Percentiles rank a stretch among this genome's conserved stretches.
phyloP scores from a whole-genome alignment of 2,329 filamentous ascomycete species.

The Colletotrichum somersetense region DNA sequence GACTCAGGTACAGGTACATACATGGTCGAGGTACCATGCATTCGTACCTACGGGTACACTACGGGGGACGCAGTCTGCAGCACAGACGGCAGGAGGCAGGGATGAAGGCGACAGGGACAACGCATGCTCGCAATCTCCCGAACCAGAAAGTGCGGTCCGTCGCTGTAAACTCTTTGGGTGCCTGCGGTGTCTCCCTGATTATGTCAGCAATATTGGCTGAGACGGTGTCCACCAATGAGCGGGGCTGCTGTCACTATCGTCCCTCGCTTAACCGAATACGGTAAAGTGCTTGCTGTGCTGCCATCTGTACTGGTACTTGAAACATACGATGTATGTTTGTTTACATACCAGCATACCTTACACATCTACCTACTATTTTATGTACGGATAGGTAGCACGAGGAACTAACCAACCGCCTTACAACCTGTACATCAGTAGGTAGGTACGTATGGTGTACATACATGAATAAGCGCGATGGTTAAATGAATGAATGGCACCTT shows the following conservation, averaged over 20 bases:
- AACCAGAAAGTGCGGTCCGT: not conserved
- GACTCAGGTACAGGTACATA: not conserved
- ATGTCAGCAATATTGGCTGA: too few species aligned
- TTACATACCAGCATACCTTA: too few species aligned
- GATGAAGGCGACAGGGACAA: not conserved
- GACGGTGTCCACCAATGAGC: not conserved
- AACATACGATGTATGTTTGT: too few species aligned
- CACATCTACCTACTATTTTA: too few species aligned
- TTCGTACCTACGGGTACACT: too few species aligned
- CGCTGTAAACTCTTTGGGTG: too few species aligned
- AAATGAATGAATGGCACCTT: not conserved
- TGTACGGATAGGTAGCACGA: too few species aligned
- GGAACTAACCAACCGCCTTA: too few species aligned
- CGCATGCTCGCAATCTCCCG: slow-evolving; percentile 12
- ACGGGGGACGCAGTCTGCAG: not conserved
- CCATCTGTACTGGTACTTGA: not conserved
- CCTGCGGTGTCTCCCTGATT: too few species aligned
- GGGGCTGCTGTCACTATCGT: not conserved
- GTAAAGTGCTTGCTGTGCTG: not conserved
- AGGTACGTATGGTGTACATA: too few species aligned
- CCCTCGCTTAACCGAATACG: not conserved
- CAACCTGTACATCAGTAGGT: too few species aligned
- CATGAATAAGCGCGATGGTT: too few species aligned
- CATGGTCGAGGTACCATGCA: not conserved
- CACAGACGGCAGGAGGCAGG: not conserved